Percentiles rank a stretch among this genome's conserved stretches.
These are phyloP conservation scores for Elsinoe batatas DNA, from an alignment of 2,329 filamentous ascomycete genomes.

Conservation along the genomic window DNA sequence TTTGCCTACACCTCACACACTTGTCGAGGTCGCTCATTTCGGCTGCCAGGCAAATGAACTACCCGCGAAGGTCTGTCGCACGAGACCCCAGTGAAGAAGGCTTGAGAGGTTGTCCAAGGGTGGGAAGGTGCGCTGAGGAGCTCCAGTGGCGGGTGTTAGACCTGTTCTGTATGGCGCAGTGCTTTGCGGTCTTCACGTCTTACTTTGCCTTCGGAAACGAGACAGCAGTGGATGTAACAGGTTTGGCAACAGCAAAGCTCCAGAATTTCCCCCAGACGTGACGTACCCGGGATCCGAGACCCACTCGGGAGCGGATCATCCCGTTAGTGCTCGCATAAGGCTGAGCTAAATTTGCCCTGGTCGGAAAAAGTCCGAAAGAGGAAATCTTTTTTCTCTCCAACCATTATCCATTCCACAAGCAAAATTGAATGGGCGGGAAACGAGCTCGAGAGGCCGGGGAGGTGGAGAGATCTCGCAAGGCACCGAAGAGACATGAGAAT, in stretches of 20 bases:
- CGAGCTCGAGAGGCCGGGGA: constrained; percentile 12
- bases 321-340: constrained; percentile 9
- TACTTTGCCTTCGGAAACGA: background rate
- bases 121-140: too few relatives aligned
- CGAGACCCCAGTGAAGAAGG: background rate
- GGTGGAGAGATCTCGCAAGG: constrained; percentile 23
- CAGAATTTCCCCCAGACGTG: constrained; percentile 10
- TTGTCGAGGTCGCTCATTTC: constrained; percentile 87
- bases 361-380: background rate
- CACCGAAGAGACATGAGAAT: constrained; percentile 21
- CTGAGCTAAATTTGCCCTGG: background rate
- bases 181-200: too few relatives aligned
- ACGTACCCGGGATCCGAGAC: background rate
- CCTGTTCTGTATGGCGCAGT: too few relatives aligned
- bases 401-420: too few relatives aligned
- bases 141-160: too few relatives aligned
- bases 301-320: background rate
- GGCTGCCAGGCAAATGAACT: background rate
- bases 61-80: background rate
- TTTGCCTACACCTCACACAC: constrained; percentile 38
- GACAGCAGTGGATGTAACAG: background rate
- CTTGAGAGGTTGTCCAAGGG: too few relatives aligned
- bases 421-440: background rate
- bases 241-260: background rate
- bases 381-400: background rate